phyloP scores from a whole-genome alignment of 768 basidiomycete species.

The Lactifluus hygrophoroides region DNA sequence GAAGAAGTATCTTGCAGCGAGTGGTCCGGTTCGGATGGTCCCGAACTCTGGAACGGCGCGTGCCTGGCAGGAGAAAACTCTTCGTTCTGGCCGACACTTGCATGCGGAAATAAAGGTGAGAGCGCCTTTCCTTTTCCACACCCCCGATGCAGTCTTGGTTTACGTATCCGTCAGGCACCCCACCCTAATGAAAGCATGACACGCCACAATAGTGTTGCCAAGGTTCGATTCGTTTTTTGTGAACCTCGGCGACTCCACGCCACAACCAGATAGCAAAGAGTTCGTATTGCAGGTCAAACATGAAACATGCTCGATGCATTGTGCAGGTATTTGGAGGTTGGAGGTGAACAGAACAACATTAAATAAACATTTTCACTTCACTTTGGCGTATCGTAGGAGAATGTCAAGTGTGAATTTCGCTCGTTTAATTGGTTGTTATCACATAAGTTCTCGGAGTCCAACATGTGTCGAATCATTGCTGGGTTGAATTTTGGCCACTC shows the following conservation, averaged over 20 bases:
- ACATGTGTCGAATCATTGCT: constrained; percentile 14
- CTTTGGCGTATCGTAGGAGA: background rate
- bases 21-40: constrained; percentile 48
- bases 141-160: background rate
- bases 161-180: background rate
- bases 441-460: background rate
- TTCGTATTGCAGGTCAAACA: background rate
- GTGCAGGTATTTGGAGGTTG: background rate
- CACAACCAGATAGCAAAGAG: background rate
- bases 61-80: constrained; percentile 45
- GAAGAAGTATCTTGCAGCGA: constrained; percentile 48
- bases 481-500: constrained; percentile 21
- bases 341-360: background rate
- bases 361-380: background rate
- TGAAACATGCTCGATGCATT: background rate
- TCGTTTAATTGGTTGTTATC: background rate
- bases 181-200: background rate
- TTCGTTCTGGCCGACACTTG: constrained; percentile 41
- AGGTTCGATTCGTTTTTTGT: too few relatives aligned
- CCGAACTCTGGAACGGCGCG: constrained; percentile 37
- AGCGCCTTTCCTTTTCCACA: background rate
- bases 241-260: too few relatives aligned
- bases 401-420: background rate
- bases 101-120: constrained; percentile 47
- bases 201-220: too few relatives aligned